Evolutionary conservation across 495 filamentous ascomycete species (phyloP), one percentile per base, ranked within the genome.

Genomic region (Penicillium alfredii): DNA sequence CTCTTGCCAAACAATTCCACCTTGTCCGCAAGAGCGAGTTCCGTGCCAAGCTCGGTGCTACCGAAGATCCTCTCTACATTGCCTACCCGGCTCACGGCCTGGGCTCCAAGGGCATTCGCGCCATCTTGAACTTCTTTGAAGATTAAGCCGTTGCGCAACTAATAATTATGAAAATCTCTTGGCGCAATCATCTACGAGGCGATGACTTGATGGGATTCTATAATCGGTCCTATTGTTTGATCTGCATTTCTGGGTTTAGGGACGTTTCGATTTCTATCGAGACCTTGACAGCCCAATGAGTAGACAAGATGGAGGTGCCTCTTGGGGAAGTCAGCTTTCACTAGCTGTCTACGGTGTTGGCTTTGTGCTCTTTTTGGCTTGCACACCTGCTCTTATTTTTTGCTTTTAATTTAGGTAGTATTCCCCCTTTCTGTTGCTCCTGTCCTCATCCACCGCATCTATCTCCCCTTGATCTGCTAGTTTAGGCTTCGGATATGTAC

Each of bases 1-100:
- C 82, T 3, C 76, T 92, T 27, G 83, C 80, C 8, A 80, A 80
- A 53, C 80, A 86, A 55, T 76, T 92, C 45, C 81, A 80, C 48
- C 66, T 93, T 29, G 77, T 83, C 17, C 74, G 80, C 15, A 94
- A 94, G 76, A 84, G 76, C 44, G 87, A 88, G 56, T 92, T 93
- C 64, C 67, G 86, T 26, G 80, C 86, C 63, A 93, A 93, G 69
- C 74, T 93, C 58, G 85, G 86, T 19, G 82, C 80, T 4, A 50
- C 64, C 47, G 83, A 89, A 37, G 86, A 90, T 30, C 73, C 81
- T 29, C 75, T 85, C 15, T 94, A 83, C 53, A 83, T 93, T 44
- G 79, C 81, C 45, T 90, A 92, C 58, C 86, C 85, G 8, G 75
- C 80, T 17, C 80, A 86, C 60, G 85, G 86, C 1, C 63, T 92